A percentile compares a stretch with the other conserved stretches of the same genome.
These are phyloP conservation scores for Teratosphaeria viscida DNA, from an alignment of 2,329 filamentous ascomycete species.

Conservation along the genomic window DNA sequence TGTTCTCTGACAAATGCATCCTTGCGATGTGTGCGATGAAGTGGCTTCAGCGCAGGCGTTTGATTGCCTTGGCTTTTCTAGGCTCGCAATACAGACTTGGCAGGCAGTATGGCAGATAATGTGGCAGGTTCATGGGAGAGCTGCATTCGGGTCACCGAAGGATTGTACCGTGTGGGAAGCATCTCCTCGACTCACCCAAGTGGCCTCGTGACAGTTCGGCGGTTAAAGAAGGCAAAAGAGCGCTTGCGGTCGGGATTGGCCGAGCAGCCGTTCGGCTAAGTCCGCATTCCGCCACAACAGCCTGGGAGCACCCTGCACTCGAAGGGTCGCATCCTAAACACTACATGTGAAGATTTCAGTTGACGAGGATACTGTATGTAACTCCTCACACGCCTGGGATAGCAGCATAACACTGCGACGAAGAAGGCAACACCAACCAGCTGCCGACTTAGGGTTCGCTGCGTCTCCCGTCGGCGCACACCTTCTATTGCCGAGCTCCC, in stretches of 20 bases:
- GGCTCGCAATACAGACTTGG: no score
- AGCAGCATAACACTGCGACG: not conserved
- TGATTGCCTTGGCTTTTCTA: no score
- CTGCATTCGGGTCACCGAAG: no score
- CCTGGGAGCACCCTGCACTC: not conserved
- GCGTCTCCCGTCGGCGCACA: not conserved
- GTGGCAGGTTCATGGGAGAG: no score
- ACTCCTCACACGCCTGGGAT: not conserved
- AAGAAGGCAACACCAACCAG: not conserved
- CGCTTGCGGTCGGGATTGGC: not conserved
- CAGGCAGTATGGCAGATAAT: no score
- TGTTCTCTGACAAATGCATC: not conserved
- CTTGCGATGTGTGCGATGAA: no score
- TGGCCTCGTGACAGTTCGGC: not conserved
- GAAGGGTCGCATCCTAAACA: not conserved
- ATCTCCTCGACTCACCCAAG: no score
- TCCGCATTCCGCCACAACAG: not conserved
- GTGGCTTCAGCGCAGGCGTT: no score
- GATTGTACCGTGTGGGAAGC: no score
- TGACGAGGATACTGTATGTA: not conserved
- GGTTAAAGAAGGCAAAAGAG: not conserved
- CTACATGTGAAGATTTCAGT: not conserved
- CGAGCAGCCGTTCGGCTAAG: not conserved
- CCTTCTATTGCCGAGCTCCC: not conserved
- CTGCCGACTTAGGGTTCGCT: not conserved